These are phyloP conservation scores for Staphylotrichum longicolle DNA, from an alignment of 495 filamentous ascomycete species.

Conservation along the genomic window DNA sequence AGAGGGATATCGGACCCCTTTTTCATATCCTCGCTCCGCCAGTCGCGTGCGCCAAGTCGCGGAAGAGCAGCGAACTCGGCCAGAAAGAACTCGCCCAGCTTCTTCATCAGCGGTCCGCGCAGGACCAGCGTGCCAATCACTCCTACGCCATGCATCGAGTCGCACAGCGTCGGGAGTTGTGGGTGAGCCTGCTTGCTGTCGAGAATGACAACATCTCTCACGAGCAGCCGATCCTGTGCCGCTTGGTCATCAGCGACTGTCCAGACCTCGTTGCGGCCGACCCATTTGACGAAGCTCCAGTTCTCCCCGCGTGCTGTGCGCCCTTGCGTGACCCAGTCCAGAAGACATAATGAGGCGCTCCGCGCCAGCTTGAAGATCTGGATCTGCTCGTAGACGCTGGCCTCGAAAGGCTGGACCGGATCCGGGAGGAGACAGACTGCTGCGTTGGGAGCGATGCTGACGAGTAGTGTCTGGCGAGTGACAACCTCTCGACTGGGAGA, in stretches of 20 bases:
- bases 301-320: constrained; percentile 84
- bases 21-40: constrained; percentile 53
- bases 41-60: constrained; percentile 80
- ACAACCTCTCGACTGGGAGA: constrained; percentile 55
- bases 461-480: constrained; percentile 67
- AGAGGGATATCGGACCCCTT: constrained; percentile 29
- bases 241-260: constrained; percentile 25
- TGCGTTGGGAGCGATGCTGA: constrained; percentile 58
- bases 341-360: constrained; percentile 64
- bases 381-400: constrained; percentile 74
- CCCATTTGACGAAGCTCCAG: constrained; percentile 78
- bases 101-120: constrained; percentile 66
- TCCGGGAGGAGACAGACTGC: constrained; percentile 91
- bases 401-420: constrained; percentile 82
- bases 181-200: constrained; percentile 49
- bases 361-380: constrained; percentile 71
- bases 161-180: constrained; percentile 43
- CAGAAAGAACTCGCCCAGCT: constrained; percentile 67
- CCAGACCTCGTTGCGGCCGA: constrained; percentile 85
- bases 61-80: constrained; percentile 72
- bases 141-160: constrained; percentile 62
- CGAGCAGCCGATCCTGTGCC: constrained; percentile 58
- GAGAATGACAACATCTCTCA: constrained; percentile 79
- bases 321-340: constrained; percentile 92
- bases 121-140: constrained; percentile 83